phyloP scores from a whole-genome alignment of 78 protist genomes.

The Dictyostelium capitatum region DNA sequence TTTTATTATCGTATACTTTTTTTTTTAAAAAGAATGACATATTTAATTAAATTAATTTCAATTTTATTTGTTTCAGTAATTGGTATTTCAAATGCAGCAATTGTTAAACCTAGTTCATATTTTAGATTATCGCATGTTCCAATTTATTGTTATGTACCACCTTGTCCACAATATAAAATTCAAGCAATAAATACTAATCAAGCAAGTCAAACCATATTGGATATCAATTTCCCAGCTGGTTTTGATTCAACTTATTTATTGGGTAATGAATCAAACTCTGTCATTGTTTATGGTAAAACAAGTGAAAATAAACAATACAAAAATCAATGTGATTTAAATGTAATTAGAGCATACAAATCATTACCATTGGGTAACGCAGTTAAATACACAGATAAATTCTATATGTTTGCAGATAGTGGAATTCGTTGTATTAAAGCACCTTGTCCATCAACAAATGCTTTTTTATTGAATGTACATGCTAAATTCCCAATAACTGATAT shows the following conservation, averaged over 20 bases:
- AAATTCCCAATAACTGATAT: neutral
- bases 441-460: neutral
- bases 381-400: neutral
- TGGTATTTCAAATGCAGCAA: too few species aligned
- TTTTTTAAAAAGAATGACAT: too few species aligned
- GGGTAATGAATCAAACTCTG: neutral
- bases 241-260: neutral
- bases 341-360: neutral
- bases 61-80: too few species aligned
- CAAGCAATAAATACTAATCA: neutral
- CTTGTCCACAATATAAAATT: slow-evolving; percentile 12
- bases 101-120: neutral
- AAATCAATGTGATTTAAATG: neutral
- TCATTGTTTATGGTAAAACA: neutral
- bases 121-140: neutral
- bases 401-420: neutral
- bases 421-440: neutral
- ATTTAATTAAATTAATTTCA: too few species aligned
- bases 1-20: too few species aligned
- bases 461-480: neutral
- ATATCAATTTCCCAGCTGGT: neutral
- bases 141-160: neutral
- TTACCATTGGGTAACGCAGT: slow-evolving; percentile 5
- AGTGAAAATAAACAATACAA: neutral
- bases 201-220: neutral